Conservation (phyloP, 371 early-diverging fungal genomes). For the Catenaria anguillulae region DNA sequence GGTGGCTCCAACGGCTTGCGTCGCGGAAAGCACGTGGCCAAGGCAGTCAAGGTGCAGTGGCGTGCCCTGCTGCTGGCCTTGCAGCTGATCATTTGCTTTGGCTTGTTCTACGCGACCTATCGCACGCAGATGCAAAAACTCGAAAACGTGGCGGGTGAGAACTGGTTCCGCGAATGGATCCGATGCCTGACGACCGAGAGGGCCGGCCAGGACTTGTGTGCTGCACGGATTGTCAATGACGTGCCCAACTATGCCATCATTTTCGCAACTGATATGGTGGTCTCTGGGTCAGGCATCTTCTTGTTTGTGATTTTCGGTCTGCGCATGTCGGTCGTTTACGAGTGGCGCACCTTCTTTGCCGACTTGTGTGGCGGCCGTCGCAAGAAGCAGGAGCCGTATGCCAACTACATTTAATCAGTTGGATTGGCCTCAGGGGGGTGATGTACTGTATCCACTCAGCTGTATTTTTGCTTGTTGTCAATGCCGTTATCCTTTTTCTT, state of each 20-base stretch:
- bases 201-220: slow-evolving; percentile 26
- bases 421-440: no score
- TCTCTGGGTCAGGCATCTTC: slow-evolving; percentile 37
- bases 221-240: slow-evolving; percentile 14
- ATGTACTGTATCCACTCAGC: no score
- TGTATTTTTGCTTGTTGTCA: no score
- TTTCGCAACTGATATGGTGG: slow-evolving; percentile 39
- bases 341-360: background rate
- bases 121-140: slow-evolving; percentile 34
- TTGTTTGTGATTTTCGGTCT: slow-evolving; percentile 40
- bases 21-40: slow-evolving; percentile 34
- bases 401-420: background rate
- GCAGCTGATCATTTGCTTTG: slow-evolving; percentile 15
- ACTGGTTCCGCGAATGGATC: slow-evolving; percentile 26
- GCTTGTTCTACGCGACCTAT: slow-evolving; percentile 25
- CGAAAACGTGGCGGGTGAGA: slow-evolving; percentile 15
- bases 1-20: slow-evolving; percentile 12
- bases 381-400: background rate
- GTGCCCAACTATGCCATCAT: slow-evolving; percentile 41
- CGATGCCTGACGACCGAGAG: slow-evolving; percentile 23
- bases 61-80: slow-evolving; percentile 40
- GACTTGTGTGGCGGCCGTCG: background rate
- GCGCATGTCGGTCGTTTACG: background rate
- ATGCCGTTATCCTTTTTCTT: no score
- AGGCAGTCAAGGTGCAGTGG: slow-evolving; percentile 51